A percentile compares a stretch with the other conserved stretches of the same genome.
Conservation (phyloP, 192 early-diverging fungal species). For the Physocladia obscura region DNA sequence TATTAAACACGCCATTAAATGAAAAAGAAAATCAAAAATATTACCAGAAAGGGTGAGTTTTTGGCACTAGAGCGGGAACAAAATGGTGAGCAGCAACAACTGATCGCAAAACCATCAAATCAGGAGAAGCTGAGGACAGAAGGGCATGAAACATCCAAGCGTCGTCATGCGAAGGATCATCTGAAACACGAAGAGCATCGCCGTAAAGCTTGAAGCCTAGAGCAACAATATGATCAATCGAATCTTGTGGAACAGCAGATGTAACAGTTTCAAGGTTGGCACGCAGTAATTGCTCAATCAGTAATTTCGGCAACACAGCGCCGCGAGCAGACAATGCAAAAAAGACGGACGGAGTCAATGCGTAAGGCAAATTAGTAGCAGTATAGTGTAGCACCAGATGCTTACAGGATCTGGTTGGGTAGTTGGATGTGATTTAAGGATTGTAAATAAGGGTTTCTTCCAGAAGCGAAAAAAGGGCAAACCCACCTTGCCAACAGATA, state of each 20-base stretch:
- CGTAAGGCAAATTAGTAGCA: background rate
- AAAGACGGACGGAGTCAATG: constrained; percentile 16
- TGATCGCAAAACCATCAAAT: background rate
- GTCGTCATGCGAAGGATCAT: background rate
- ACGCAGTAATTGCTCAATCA: background rate
- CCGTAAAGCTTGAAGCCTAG: constrained; percentile 25
- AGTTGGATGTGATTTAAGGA: background rate
- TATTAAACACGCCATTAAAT: background rate
- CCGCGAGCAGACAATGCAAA: constrained; percentile 10
- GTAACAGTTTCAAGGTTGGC: background rate
- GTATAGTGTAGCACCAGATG: constrained; percentile 11
- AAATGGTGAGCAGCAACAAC: constrained; percentile 13
- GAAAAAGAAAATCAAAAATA: background rate
- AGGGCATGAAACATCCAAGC: background rate
- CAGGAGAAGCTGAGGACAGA: background rate
- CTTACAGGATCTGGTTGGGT: constrained; percentile 1
- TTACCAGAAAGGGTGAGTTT: constrained; percentile 4
- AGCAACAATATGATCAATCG: constrained; percentile 24
- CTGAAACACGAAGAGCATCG: constrained; percentile 11
- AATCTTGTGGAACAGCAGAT: constrained; percentile 4
- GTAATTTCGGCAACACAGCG: constrained; percentile 12
- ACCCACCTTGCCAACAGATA: constrained; percentile 4
- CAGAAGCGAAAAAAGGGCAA: background rate
- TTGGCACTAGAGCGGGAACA: constrained; percentile 7
- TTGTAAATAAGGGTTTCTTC: background rate